phyloP scores from a whole-genome alignment of 176 grass and related monocot species.

The Paspalum vaginatum region DNA sequence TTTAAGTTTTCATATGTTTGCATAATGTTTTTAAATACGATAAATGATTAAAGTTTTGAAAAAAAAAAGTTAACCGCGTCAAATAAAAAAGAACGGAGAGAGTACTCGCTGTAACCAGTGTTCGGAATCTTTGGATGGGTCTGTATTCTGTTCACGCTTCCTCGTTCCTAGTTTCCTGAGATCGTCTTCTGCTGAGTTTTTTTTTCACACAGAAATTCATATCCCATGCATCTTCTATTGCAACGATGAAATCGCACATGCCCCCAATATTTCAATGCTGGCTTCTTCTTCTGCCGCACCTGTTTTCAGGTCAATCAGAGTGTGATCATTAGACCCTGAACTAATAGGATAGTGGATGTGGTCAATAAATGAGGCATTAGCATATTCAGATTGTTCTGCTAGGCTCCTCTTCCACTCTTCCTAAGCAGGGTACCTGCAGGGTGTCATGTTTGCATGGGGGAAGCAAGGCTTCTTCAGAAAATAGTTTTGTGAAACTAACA shows the following conservation, averaged over 20 bases:
- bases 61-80: too few relatives aligned
- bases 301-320: background rate
- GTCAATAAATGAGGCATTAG: background rate
- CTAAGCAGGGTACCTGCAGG: background rate
- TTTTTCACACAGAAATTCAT: background rate
- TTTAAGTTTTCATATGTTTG: too few relatives aligned
- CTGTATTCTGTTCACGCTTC: background rate
- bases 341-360: background rate
- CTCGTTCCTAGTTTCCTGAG: background rate
- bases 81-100: too few relatives aligned
- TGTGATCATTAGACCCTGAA: slow-evolving; percentile 6
- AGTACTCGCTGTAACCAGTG: background rate
- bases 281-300: background rate
- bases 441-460: background rate
- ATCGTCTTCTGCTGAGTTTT: background rate
- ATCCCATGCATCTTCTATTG: background rate
- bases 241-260: slow-evolving; percentile 32
- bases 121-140: slow-evolving; percentile 27
- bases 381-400: background rate
- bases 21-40: too few relatives aligned
- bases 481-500: background rate
- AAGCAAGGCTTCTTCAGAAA: background rate
- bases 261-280: background rate
- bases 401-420: background rate
- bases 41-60: too few relatives aligned